These are phyloP conservation scores for Hamamelis virginiana DNA, from an alignment of 164 flowering plant genomes.

Conservation along the genomic window DNA sequence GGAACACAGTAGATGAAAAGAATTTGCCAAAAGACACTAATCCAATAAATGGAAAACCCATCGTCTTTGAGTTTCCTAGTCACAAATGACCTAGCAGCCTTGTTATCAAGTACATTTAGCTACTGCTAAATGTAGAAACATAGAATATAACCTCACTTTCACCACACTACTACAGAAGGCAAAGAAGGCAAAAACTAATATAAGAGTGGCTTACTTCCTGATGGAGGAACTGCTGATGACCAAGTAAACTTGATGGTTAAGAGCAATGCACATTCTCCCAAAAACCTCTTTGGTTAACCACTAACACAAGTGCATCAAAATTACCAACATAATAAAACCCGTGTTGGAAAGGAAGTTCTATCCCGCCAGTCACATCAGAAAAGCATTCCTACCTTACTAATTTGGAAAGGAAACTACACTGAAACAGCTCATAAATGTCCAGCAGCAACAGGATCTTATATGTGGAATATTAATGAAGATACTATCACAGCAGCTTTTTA, in stretches of 20 bases:
- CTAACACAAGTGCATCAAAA: not conserved
- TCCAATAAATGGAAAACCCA: no score
- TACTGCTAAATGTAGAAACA: no score
- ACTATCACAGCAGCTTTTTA: not conserved
- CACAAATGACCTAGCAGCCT: no score
- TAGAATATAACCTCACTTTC: no score
- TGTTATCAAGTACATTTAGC: no score
- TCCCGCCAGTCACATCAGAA: not conserved
- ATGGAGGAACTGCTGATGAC: no score
- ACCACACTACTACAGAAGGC: no score
- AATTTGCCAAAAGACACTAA: no score
- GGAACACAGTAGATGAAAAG: no score
- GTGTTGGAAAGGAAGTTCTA: not conserved
- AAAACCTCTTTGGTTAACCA: not conserved
- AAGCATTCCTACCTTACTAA: not conserved
- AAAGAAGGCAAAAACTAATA: no score
- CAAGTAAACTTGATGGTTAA: not conserved
- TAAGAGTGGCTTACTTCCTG: no score
- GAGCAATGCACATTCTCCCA: not conserved
- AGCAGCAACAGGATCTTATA: not conserved
- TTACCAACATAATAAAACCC: conserved; percentile 1
- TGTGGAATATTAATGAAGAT: not conserved
- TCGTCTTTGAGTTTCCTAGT: no score
- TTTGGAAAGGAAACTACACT: not conserved
- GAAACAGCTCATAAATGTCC: not conserved